Conservation (phyloP, 2,329 filamentous ascomycete species). For the Leptographium lundbergii region DNA sequence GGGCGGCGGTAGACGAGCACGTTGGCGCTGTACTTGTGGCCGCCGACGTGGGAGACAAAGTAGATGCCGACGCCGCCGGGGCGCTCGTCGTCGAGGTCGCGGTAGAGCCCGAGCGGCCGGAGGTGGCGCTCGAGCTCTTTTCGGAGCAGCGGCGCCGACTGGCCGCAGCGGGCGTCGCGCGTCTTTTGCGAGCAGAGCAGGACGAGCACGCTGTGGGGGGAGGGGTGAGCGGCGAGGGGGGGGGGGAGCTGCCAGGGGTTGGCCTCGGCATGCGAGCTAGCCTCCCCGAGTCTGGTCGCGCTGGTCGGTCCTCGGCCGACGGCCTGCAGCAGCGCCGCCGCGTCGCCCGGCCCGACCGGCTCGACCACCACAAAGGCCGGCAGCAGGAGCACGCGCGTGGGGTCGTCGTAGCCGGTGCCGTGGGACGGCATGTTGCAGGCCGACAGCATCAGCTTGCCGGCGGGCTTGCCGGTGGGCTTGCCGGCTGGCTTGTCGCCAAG, state of each 20-base stretch:
- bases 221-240: conserved; percentile 40
- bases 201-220: conserved; percentile 75
- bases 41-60: conserved; percentile 92
- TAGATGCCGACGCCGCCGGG: conserved; percentile 91
- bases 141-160: conserved; percentile 79
- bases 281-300: too few relatives aligned
- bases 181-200: conserved; percentile 89
- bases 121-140: conserved; percentile 85
- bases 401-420: conserved; percentile 47
- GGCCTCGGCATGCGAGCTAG: too few relatives aligned
- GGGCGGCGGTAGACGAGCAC: conserved; percentile 75
- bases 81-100: conserved; percentile 77
- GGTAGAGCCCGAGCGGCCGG: conserved; percentile 68
- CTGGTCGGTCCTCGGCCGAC: conserved; percentile 65
- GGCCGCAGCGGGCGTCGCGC: conserved; percentile 88
- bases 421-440: conserved; percentile 81
- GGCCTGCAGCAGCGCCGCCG: conserved; percentile 57
- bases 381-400: conserved; percentile 71
- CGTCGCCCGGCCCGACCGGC: conserved; percentile 65
- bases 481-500: too few relatives aligned
- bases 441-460: conserved; percentile 72
- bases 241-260: conserved; percentile 14
- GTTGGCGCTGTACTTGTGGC: conserved; percentile 93
- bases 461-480: conserved; percentile 41
- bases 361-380: conserved; percentile 75